Evolutionary conservation across 2,329 filamentous ascomycete genomes (phyloP), one percentile per base, ranked within the genome.

Genomic region (Trichoderma atroviride): DNA sequence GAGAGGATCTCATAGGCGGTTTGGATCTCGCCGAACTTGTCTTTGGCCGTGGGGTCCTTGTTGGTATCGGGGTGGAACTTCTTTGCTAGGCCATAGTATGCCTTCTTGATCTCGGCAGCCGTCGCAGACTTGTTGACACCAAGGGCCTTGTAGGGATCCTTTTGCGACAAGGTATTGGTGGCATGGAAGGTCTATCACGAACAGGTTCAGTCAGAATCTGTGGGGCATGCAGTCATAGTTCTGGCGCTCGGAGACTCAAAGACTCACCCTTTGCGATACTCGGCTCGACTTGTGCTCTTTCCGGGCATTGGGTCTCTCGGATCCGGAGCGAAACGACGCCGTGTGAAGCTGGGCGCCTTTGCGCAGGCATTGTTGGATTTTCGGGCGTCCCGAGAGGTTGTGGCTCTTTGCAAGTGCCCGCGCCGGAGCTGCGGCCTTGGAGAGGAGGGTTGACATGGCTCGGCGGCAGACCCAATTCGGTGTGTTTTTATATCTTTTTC

Each of bases 11-110:
- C 96, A 81, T 99, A 99, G 29, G 96, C 93, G 37, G 92, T 88
- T 80, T 99, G 96, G 67, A 96, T 93, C 74, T 97, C 95, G 72
- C 91, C 88, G 76, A 99, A 99, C 76, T 92, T 95, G 75, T 98
- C 96, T 79, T 98, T 98, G 43, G 96, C 94, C n/a, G 84, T 87
- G 3, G 92, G 80, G 74, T 98, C 96, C 80, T 98, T 98, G 85
- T 98, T 99, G 43, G 96, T 98, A 79, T 99, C 96, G 10, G 96
- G 96, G 76, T 99, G 96, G 79, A 89, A 99, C 78, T 98, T 99
- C 82, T 99, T 99, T 24, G 96, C 96, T 70, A 98, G 85, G 62
- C 94, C 93, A 79, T 99, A 99, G 84, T 99, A 99, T 3, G 96
- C 94, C 80, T 97, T 98, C 80, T 99, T 99, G 79, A 99, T 98